phyloP scores from a whole-genome alignment of 768 basidiomycete genomes.

The Hygrocybe coccinea region DNA sequence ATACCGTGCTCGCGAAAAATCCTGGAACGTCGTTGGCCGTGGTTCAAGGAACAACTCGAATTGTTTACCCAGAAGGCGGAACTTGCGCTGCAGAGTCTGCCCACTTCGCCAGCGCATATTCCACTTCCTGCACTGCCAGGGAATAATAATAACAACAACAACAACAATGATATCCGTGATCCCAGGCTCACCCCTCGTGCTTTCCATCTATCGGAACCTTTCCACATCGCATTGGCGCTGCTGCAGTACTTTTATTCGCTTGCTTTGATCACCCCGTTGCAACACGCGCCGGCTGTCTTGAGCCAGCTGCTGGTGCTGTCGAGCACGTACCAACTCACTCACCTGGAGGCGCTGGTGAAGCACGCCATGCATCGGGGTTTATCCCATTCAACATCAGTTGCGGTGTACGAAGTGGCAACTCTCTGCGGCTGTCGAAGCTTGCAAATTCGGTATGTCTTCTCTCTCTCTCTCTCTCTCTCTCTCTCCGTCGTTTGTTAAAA shows the following conservation, averaged over 20 bases:
- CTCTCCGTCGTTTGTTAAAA: no score
- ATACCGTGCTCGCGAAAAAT: conserved; percentile 77
- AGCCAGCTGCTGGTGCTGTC: conserved; percentile 81
- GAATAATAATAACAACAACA: conserved; percentile 29
- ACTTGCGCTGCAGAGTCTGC: conserved; percentile 53
- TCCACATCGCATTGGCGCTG: conserved; percentile 81
- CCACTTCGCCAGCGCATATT: conserved; percentile 56
- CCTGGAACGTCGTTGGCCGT: conserved; percentile 91
- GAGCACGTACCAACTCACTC: conserved; percentile 72
- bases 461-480: conserved; percentile 11
- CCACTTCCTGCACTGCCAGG: conserved; percentile 60
- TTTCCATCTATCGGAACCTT: conserved; percentile 82
- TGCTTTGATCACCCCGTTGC: conserved; percentile 81
- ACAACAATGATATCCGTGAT: conserved; percentile 54
- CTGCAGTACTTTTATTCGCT: conserved; percentile 93
- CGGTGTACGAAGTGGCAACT: conserved; percentile 93
- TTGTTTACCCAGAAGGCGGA: conserved; percentile 56
- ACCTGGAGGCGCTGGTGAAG: conserved; percentile 76
- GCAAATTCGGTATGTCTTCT: conserved; percentile 69
- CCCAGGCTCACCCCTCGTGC: conserved; percentile 76
- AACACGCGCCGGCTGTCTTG: conserved; percentile 85
- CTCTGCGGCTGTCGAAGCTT: conserved; percentile 83
- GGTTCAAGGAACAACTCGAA: conserved; percentile 76
- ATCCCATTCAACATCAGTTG: conserved; percentile 79
- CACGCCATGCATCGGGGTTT: conserved; percentile 91